Evolutionary conservation across 805 yeast species (phyloP), one percentile per base, ranked within the genome.

Genomic region (Martiniozyma abietophila): DNA sequence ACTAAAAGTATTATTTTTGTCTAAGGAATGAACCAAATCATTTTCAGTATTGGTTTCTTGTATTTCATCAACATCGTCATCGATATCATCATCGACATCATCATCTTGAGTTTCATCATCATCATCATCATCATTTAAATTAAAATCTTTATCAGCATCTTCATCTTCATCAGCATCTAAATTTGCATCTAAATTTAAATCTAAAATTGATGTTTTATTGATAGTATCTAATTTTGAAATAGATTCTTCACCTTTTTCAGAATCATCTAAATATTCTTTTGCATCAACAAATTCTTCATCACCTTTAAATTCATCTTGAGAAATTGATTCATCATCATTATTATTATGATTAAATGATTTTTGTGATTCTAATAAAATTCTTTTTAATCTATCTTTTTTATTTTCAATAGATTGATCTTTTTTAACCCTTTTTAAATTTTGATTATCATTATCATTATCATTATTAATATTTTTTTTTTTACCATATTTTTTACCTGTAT

Each of bases 401-500:
- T 36, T 33, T 5, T 19, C 24, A 3, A 20, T 35, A 27, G 27
- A 5, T 12, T 25, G 18, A 9, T n/a, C 40, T 43, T 49, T 55
- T 38, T 60, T 64, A 38, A 67, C 65, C 22, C 65, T 64, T 47
- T 68, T 71, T 5, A 69, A 62, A 42, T 69, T 52, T n/a, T 25
- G 8, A 6, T 29, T 9, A 20, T 9, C 22, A 20, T 9, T 9
- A 20, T 9, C 22, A 20, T 9, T 9, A 20, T 7, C 10, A 20
- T 4, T 18, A 19, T 6, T n/a, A 7, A n/a, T 11, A 15, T 16
- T 16, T 6, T 31, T 21, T 6, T 6, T n/a, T 12, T 23, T 28
- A 7, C 25, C 25, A 38, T 70, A 72, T 45, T 63, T 67, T 38
- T 70, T 71, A 19, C 76, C 74, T 1, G 77, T 64, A 48, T 71